Percentiles rank a stretch among this genome's conserved stretches.
phyloP scores from a whole-genome alignment of 2,329 filamentous ascomycete species.

The Hypoxylon sp. region DNA sequence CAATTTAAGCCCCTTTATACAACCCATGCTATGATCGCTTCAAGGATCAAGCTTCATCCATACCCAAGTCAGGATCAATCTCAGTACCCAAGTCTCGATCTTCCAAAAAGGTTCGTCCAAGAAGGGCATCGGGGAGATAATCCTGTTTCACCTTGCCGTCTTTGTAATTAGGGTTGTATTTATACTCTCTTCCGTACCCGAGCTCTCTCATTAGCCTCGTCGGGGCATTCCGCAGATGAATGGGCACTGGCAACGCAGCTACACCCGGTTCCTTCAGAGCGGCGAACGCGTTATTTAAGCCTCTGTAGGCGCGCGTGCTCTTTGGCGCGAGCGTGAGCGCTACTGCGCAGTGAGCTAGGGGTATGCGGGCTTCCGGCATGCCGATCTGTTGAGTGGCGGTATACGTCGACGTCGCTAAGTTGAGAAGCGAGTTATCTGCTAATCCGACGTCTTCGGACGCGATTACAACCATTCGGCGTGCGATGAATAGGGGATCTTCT shows the following conservation, averaged over 20 bases:
- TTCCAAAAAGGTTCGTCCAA: constrained; percentile 80
- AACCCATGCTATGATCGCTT: not conserved
- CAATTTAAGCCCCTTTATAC: not conserved
- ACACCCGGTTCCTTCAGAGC: constrained; percentile 86
- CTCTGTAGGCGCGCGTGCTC: constrained; percentile 87
- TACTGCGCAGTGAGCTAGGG: constrained; percentile 87
- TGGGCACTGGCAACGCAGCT: constrained; percentile 82
- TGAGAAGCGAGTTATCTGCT: constrained; percentile 85
- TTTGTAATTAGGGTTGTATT: constrained; percentile 93
- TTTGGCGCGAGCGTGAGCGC: constrained; percentile 86
- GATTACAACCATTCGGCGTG: constrained; percentile 92
- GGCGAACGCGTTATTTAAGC: constrained; percentile 81
- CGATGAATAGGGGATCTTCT: constrained; percentile 93
- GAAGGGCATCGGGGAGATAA: constrained; percentile 85
- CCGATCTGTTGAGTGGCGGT: constrained; percentile 92
- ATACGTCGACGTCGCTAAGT: constrained; percentile 87
- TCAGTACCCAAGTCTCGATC: constrained; percentile 82
- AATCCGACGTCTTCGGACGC: constrained; percentile 94
- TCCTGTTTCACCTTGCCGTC: constrained; percentile 87
- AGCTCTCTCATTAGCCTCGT: constrained; percentile 93
- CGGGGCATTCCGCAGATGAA: constrained; percentile 92
- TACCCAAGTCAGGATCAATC: constrained; percentile 76
- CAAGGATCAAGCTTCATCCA: constrained; percentile 50
- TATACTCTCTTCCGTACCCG: constrained; percentile 91
- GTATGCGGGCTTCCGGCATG: constrained; percentile 94